These are phyloP conservation scores for Styphnolobium japonicum DNA, from an alignment of 306 rosid genomes.

Conservation along the genomic window DNA sequence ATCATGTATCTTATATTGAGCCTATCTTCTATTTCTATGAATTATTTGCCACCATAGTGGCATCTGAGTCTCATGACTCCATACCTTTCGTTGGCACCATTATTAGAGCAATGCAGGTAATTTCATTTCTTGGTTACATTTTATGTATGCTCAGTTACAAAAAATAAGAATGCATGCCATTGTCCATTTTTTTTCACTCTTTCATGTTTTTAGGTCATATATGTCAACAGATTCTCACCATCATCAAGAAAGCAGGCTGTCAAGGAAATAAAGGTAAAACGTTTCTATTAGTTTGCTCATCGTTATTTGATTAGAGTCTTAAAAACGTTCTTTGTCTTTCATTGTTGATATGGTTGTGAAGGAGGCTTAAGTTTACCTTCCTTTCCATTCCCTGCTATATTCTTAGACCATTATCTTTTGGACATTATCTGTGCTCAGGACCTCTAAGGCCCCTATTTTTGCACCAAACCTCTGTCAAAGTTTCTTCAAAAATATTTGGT, in stretches of 20 bases:
- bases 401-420: not conserved
- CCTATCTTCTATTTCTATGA: slow-evolving; percentile 97
- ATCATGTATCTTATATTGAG: slow-evolving; percentile 88
- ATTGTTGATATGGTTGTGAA: slow-evolving; percentile 10
- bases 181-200: not conserved
- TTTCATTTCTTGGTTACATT: slow-evolving; percentile 21
- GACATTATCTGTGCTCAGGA: not conserved
- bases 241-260: slow-evolving; percentile 83
- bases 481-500: not conserved
- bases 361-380: slow-evolving; percentile 7
- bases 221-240: slow-evolving; percentile 77
- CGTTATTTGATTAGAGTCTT: slow-evolving; percentile 18
- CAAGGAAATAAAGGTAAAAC: slow-evolving; percentile 89
- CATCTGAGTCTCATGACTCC: slow-evolving; percentile 94
- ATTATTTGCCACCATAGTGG: slow-evolving; percentile 87
- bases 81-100: slow-evolving; percentile 92
- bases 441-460: not conserved
- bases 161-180: not conserved
- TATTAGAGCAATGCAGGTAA: slow-evolving; percentile 98
- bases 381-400: not conserved
- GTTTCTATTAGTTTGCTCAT: slow-evolving; percentile 43
- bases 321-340: not conserved
- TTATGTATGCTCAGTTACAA: slow-evolving; percentile 14
- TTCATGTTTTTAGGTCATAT: slow-evolving; percentile 68
- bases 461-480: slow-evolving; percentile 4